Conservation (phyloP, 352 stramenopile species). For the Globisporangium uncinulatum region DNA sequence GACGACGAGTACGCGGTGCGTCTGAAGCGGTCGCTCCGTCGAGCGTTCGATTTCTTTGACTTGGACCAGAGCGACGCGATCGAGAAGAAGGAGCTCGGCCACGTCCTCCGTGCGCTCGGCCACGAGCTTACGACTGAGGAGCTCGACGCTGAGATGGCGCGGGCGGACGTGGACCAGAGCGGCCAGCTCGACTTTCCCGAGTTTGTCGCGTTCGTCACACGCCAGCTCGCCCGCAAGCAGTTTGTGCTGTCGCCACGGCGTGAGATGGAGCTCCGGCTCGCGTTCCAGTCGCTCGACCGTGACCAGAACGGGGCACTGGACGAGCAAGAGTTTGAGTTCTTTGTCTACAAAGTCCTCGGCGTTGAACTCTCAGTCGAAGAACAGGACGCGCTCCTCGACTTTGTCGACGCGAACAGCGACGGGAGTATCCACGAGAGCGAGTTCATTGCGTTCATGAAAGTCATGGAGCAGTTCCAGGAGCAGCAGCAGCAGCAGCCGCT, state of each 20-base stretch:
- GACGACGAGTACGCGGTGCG: slow-evolving; percentile 58
- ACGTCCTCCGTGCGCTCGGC: slow-evolving; percentile 59
- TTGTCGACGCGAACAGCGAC: slow-evolving; percentile 57
- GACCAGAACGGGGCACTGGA: slow-evolving; percentile 66
- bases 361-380: slow-evolving; percentile 72
- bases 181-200: slow-evolving; percentile 71
- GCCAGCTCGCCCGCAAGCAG: slow-evolving; percentile 46
- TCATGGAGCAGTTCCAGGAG: slow-evolving; percentile 49
- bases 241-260: slow-evolving; percentile 50
- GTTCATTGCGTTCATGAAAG: slow-evolving; percentile 73
- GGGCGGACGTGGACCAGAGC: slow-evolving; percentile 56
- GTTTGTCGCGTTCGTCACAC: slow-evolving; percentile 66
- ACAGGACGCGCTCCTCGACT: slow-evolving; percentile 62
- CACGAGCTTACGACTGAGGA: slow-evolving; percentile 69
- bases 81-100: slow-evolving; percentile 56
- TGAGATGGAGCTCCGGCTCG: slow-evolving; percentile 71
- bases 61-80: slow-evolving; percentile 64
- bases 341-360: slow-evolving; percentile 69
- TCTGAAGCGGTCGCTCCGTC: slow-evolving; percentile 49
- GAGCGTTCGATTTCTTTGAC: slow-evolving; percentile 80
- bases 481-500: slow-evolving; percentile 32
- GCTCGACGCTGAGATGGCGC: slow-evolving; percentile 52
- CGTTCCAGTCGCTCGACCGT: slow-evolving; percentile 60
- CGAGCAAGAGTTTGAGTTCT: slow-evolving; percentile 69
- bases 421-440: slow-evolving; percentile 60